A percentile compares a stretch with the other conserved stretches of the same genome.
phyloP scores from a whole-genome alignment of 345 rosid species.

The Hibiscus tridactylites region DNA sequence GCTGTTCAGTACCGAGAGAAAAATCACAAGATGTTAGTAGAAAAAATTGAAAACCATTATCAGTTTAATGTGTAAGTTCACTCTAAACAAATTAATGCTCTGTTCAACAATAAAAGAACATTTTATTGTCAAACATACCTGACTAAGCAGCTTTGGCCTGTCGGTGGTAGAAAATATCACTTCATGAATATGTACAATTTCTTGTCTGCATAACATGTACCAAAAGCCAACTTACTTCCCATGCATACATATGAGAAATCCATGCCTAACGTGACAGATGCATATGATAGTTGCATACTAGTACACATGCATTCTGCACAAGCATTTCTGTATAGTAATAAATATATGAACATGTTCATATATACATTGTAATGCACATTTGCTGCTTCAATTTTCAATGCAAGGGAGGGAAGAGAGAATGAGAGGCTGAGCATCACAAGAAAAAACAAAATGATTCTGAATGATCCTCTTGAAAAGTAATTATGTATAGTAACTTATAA shows the following conservation, averaged over 20 bases:
- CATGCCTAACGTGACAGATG: constrained; percentile 1
- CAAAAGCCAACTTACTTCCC: constrained; percentile 10
- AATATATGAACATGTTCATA: not conserved
- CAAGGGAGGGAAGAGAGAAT: not conserved
- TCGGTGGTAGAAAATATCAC: constrained; percentile 63
- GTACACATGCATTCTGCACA: not conserved
- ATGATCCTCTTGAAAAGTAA: not conserved
- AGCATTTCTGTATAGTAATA: not conserved
- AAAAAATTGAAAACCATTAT: not conserved
- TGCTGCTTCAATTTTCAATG: not conserved
- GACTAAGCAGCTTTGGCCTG: constrained; percentile 75
- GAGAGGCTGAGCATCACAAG: not conserved
- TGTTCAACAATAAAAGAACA: not conserved
- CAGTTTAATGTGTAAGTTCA: not conserved
- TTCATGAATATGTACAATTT: constrained; percentile 36
- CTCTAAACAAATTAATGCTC: not conserved
- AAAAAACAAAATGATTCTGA: not conserved
- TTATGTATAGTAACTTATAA: not conserved
- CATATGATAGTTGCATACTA: not conserved
- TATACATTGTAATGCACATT: not conserved
- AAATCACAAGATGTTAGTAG: not conserved
- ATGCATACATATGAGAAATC: not conserved
- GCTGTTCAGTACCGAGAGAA: not conserved
- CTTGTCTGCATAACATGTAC: constrained; percentile 40
- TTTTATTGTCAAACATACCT: constrained; percentile 28